Percentiles rank a stretch among this genome's conserved stretches.
Conservation (phyloP, 2,329 filamentous ascomycete species). For the Neurospora sp. region DNA sequence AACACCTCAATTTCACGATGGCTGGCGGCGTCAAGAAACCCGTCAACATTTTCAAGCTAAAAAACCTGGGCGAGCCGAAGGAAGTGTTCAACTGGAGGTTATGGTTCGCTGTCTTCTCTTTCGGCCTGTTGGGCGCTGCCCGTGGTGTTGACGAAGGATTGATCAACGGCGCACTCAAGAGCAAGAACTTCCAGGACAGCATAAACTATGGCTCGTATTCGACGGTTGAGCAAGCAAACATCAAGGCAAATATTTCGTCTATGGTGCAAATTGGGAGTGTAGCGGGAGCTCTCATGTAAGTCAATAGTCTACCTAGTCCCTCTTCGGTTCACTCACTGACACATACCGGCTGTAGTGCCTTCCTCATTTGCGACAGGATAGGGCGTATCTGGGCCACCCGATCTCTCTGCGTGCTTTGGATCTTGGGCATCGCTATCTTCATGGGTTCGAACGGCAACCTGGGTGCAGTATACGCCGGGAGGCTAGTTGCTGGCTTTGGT, state of each 20-base stretch:
- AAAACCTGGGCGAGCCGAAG: conserved; percentile 54
- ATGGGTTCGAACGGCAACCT: conserved; percentile 44
- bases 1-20: conserved; percentile 24
- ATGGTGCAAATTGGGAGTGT: conserved; percentile 78
- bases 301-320: background rate
- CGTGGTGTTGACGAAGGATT: conserved; percentile 74
- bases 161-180: conserved; percentile 61
- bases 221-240: conserved; percentile 48
- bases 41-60: conserved; percentile 53
- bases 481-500: conserved; percentile 56
- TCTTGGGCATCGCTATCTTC: conserved; percentile 47
- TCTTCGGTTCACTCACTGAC: background rate
- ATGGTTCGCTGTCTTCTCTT: conserved; percentile 66
- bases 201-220: conserved; percentile 48
- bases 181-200: conserved; percentile 49
- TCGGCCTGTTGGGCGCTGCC: conserved; percentile 66
- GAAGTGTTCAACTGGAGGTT: conserved; percentile 69
- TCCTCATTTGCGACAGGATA: conserved; percentile 48
- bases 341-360: conserved; percentile 32
- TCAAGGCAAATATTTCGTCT: conserved; percentile 65
- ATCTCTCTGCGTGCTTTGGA: conserved; percentile 46
- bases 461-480: conserved; percentile 50
- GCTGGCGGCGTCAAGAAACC: conserved; percentile 44
- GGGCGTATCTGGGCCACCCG: conserved; percentile 54
- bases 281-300: conserved; percentile 42